A percentile compares a stretch with the other conserved stretches of the same genome.
Evolutionary conservation across 305 asterid genomes (phyloP).

Genomic region (Fraxinus albicans): DNA sequence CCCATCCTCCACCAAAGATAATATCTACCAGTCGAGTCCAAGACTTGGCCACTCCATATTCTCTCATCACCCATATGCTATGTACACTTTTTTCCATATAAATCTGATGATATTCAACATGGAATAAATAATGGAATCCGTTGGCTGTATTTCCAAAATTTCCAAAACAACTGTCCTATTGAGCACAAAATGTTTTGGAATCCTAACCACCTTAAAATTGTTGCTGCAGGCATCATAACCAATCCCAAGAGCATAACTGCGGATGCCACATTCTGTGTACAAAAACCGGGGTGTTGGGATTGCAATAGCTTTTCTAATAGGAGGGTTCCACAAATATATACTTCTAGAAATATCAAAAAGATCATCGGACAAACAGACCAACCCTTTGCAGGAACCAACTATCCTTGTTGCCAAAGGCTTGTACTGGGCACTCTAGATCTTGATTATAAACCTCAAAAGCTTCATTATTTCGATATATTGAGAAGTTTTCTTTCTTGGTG

Average conservation of each 20-base stretch:
- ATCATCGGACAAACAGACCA: conserved; percentile 1
- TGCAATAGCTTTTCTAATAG: neutral
- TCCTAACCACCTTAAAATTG: neutral
- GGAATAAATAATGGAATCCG: neutral
- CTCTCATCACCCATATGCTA: too few relatives aligned
- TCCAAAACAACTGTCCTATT: neutral
- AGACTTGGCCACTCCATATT: too few relatives aligned
- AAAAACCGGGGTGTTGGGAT: neutral
- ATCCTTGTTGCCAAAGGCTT: neutral
- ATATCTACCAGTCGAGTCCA: too few relatives aligned
- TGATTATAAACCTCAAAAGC: neutral
- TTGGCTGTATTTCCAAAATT: neutral
- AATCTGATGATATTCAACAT: neutral
- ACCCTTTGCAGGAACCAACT: conserved; percentile 1
- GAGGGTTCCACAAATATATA: neutral
- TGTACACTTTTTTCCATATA: too few relatives aligned
- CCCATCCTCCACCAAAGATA: neutral
- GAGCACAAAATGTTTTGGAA: neutral
- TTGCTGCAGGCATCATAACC: neutral
- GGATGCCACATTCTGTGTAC: neutral
- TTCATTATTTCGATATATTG: neutral
- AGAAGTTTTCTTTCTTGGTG: neutral
- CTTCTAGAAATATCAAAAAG: neutral
- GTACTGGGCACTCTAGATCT: neutral
- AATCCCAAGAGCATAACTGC: neutral